Evolutionary conservation across 805 yeast genomes (phyloP).

Genomic region (Nakazawaea wickerhamii): DNA sequence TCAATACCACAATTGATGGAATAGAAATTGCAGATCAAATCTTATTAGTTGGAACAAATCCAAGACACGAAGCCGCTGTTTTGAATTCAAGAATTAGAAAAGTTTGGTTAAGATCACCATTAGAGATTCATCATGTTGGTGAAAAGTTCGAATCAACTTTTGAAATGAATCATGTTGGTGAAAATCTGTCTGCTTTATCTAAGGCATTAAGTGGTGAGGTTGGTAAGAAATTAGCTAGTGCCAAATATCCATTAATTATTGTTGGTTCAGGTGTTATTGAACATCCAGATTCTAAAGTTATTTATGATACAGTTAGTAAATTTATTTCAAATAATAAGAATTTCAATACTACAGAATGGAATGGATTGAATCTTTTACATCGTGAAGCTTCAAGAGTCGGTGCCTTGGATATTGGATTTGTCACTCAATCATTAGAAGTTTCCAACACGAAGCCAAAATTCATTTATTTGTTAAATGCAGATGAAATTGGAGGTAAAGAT

Average conservation of each 20-base stretch:
- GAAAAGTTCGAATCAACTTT: slow-evolving; percentile 75
- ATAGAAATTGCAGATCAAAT: slow-evolving; percentile 81
- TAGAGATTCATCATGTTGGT: slow-evolving; percentile 71
- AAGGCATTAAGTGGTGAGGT: slow-evolving; percentile 59
- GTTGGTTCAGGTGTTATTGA: slow-evolving; percentile 78
- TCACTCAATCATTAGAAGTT: slow-evolving; percentile 40
- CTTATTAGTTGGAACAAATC: slow-evolving; percentile 78
- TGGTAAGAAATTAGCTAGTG: slow-evolving; percentile 61
- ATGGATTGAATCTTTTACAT: slow-evolving; percentile 73
- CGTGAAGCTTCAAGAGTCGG: slow-evolving; percentile 87
- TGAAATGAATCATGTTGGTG: slow-evolving; percentile 58
- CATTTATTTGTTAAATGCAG: slow-evolving; percentile 79
- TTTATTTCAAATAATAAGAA: slow-evolving; percentile 52
- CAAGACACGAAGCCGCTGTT: slow-evolving; percentile 87
- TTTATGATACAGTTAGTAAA: slow-evolving; percentile 53
- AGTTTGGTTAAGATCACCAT: slow-evolving; percentile 64
- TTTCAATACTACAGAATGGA: slow-evolving; percentile 71
- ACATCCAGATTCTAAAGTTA: slow-evolving; percentile 55
- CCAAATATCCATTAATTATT: slow-evolving; percentile 71
- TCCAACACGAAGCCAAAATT: slow-evolving; percentile 57
- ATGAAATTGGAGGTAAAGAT: slow-evolving; percentile 62
- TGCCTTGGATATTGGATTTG: slow-evolving; percentile 81
- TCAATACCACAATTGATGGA: slow-evolving; percentile 75
- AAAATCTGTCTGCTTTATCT: slow-evolving; percentile 48
- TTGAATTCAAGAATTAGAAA: slow-evolving; percentile 79